Evolutionary conservation across 1,139 yeast species (phyloP), one percentile per base, ranked within the genome.

Genomic region (Candida tropicalis): DNA sequence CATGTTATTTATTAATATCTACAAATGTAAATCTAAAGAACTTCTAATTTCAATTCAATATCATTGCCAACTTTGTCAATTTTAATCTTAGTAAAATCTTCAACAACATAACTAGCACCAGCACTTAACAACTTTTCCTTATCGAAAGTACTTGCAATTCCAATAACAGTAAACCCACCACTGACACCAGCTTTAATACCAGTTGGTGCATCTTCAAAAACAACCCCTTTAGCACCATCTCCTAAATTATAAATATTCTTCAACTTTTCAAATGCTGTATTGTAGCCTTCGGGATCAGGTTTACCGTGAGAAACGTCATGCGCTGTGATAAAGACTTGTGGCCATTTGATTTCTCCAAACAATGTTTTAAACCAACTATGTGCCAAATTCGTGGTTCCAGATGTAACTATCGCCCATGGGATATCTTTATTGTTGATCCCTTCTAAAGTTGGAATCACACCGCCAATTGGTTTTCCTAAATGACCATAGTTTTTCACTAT

Each of bases 191-290:
- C 55, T 26, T 41, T 41, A 16, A 57, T 46, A 4, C 60, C 62
- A 5, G 54, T 54, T 6, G 60, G 60, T 4, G 61, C 59, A 47
- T 54, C 62, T 43, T 57, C 61, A 42, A 57, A 56, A 5, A 57
- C 60, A 20, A 55, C 45, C 2, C 56, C 55, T n/a, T 42, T 33
- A 15, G 34, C 36, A 18, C 8, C 20, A 3, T 7, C 43, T 11
- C 17, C 31, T 7, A 37, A 23, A 2, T 31, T 28, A 22, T 45
- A 44, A 10, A 28, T 17, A 17, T 34, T 35, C 10, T 41, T 42
- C 31, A 58, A 44, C 22, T 29, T 36, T 4, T 41, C 38, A 39
- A 41, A 50, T 1, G 57, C 61, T 9, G 49, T 42, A 13, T 38
- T 15, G 38, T 58, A 57, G 2, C 62, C 62, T 36, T 57, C 57